These are phyloP conservation scores for Monosporascus sp. DNA, from an alignment of 2,329 filamentous ascomycete species.

Conservation along the genomic window DNA sequence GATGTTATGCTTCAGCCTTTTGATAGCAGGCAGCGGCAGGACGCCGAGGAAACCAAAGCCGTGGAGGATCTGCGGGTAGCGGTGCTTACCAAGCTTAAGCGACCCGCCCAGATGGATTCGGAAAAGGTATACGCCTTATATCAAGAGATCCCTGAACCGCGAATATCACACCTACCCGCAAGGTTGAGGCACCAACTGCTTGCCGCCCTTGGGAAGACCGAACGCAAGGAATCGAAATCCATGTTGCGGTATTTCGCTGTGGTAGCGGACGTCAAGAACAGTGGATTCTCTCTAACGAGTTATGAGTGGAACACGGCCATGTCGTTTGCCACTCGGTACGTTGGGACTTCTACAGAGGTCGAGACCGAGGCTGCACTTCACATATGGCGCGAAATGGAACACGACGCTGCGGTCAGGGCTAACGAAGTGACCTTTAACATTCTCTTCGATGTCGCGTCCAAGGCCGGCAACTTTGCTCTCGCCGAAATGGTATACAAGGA, in stretches of 20 bases:
- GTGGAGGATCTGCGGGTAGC: conserved; percentile 36
- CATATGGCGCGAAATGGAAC: conserved; percentile 89
- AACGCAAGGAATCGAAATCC: conserved; percentile 49
- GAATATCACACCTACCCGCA: conserved; percentile 45
- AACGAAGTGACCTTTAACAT: conserved; percentile 88
- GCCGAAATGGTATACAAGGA: conserved; percentile 82
- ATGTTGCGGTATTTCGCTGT: conserved; percentile 82
- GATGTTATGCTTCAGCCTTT: conserved; percentile 43
- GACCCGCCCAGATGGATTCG: conserved; percentile 34
- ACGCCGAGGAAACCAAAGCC: conserved; percentile 28
- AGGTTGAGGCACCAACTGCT: conserved; percentile 59
- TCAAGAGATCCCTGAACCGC: conserved; percentile 43
- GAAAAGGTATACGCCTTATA: conserved; percentile 47
- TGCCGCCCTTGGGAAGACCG: conserved; percentile 60
- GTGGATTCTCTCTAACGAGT: conserved; percentile 61
- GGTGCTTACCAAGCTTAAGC: conserved; percentile 37
- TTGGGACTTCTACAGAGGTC: conserved; percentile 49
- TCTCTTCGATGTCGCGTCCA: conserved; percentile 82
- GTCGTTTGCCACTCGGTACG: conserved; percentile 70
- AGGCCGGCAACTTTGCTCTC: conserved; percentile 75
- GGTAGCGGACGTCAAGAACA: conserved; percentile 74
- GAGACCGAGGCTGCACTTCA: conserved; percentile 66
- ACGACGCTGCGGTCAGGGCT: conserved; percentile 55
- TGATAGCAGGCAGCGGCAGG: conserved; percentile 32
- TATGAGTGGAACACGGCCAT: conserved; percentile 83